Evolutionary conservation across 306 rosid genomes (phyloP).

Genomic region (Ammopiptanthus mongolicus): DNA sequence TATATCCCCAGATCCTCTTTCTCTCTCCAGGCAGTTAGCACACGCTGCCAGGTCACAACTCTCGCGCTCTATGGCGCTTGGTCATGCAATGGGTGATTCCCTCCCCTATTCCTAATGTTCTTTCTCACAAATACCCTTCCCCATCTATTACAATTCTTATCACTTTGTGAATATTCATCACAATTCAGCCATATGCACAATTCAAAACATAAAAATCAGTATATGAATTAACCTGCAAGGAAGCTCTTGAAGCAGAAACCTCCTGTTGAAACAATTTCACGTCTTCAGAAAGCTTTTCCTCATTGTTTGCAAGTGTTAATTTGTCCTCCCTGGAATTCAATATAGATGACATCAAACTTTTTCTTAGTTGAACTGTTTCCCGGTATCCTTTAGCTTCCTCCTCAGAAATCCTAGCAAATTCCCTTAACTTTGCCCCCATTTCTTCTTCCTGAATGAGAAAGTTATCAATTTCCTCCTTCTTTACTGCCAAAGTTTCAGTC

Average conservation of each 20-base stretch:
- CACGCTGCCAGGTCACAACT: too few species aligned
- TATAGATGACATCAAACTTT: slow-evolving; percentile 51
- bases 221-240: slow-evolving; percentile 56
- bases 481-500: slow-evolving; percentile 39
- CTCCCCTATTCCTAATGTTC: too few species aligned
- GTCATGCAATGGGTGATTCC: too few species aligned
- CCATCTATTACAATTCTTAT: too few species aligned
- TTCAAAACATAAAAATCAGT: slow-evolving; percentile 12
- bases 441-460: slow-evolving; percentile 43
- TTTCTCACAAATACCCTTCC: too few species aligned
- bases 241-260: slow-evolving; percentile 60
- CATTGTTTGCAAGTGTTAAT: slow-evolving; percentile 52
- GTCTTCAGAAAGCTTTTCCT: slow-evolving; percentile 61
- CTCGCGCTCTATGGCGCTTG: too few species aligned
- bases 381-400: slow-evolving; percentile 57
- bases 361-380: slow-evolving; percentile 53
- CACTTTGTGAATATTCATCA: slow-evolving; percentile 11
- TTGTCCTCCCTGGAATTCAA: slow-evolving; percentile 66
- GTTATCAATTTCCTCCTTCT: slow-evolving; percentile 57
- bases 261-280: slow-evolving; percentile 57
- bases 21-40: too few species aligned
- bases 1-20: too few species aligned
- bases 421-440: slow-evolving; percentile 45
- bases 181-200: not conserved
- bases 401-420: slow-evolving; percentile 46